Evolutionary conservation across 257 asterid species (phyloP).

Genomic region (Penstemon newberryi): DNA sequence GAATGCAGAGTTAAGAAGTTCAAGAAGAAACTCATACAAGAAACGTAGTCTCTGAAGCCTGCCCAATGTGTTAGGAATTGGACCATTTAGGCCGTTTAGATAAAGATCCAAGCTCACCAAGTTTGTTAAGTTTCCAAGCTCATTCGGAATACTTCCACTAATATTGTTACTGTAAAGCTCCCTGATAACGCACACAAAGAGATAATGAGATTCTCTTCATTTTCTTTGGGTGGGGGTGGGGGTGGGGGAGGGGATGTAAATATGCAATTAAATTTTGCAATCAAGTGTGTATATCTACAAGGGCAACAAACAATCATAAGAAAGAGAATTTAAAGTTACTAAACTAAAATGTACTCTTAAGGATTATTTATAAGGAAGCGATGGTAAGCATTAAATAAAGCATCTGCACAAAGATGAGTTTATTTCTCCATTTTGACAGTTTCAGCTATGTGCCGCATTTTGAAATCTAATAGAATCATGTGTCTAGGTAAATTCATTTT

Average conservation of each 20-base stretch:
- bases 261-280: conserved; percentile 6
- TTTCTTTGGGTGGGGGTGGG: conserved; percentile 1
- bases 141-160: conserved; percentile 73
- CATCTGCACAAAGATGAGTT: not conserved
- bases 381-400: not conserved
- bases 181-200: conserved; percentile 46
- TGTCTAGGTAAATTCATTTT: not conserved
- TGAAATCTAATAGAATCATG: not conserved
- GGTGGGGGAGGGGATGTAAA: conserved; percentile 4
- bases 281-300: not conserved
- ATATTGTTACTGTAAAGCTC: conserved; percentile 92
- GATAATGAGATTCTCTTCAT: conserved; percentile 16
- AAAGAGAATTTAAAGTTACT: conserved; percentile 5
- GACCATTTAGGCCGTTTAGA: conserved; percentile 64
- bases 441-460: not conserved
- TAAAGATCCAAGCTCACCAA: conserved; percentile 98
- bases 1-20: conserved; percentile 11
- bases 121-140: conserved; percentile 80
- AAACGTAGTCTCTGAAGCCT: conserved; percentile 73
- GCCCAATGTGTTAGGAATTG: conserved; percentile 75
- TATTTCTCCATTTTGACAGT: not conserved
- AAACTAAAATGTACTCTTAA: conserved; percentile 1
- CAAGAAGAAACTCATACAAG: conserved; percentile 53
- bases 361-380: conserved; percentile 3
- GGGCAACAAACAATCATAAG: conserved; percentile 5